Conservation (phyloP, 306 rosid species). For the Castanospermum australe region DNA sequence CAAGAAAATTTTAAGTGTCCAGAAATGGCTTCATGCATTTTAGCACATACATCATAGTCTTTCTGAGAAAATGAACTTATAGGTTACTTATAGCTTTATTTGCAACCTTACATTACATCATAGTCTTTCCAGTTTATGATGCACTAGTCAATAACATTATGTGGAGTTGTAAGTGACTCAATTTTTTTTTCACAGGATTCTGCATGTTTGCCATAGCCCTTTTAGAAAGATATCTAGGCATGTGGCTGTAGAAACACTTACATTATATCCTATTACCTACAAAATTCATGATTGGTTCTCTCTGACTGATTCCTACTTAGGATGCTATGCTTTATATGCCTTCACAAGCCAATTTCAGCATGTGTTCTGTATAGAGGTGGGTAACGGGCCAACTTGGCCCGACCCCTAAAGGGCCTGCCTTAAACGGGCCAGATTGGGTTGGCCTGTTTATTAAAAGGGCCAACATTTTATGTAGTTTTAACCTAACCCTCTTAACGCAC, state of each 20-base stretch:
- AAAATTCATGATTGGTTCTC: neutral
- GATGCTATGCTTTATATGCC: neutral
- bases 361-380: constrained; percentile 10
- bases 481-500: too few species aligned
- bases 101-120: neutral
- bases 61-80: neutral
- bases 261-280: neutral
- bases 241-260: neutral
- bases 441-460: too few species aligned
- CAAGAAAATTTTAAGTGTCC: too few species aligned
- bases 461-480: too few species aligned
- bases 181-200: neutral
- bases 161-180: neutral
- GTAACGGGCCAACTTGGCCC: too few species aligned
- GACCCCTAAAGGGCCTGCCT: too few species aligned
- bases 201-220: neutral
- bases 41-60: too few species aligned
- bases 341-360: neutral
- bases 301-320: neutral
- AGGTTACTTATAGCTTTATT: too few species aligned
- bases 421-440: too few species aligned
- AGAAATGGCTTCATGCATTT: too few species aligned
- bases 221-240: neutral
- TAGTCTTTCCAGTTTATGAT: neutral
- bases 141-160: neutral